These are phyloP conservation scores for Colletotrichum truncatum DNA, from an alignment of 2,329 filamentous ascomycete genomes.

Conservation along the genomic window DNA sequence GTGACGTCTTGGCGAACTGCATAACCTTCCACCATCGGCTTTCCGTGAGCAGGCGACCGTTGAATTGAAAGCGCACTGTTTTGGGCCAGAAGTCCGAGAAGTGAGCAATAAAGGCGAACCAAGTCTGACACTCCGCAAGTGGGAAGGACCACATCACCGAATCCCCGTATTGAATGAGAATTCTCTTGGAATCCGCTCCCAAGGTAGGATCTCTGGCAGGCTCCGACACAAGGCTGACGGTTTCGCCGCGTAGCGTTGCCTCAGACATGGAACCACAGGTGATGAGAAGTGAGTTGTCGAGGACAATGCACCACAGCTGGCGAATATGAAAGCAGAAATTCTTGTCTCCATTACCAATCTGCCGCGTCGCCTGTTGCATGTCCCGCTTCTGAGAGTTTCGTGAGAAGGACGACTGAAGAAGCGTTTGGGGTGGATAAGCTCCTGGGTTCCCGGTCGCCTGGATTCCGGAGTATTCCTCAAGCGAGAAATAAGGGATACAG, in stretches of 20 bases:
- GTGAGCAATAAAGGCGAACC: conserved; percentile 53
- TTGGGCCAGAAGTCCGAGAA: conserved; percentile 54
- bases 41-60: conserved; percentile 38
- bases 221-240: conserved; percentile 40
- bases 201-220: conserved; percentile 35
- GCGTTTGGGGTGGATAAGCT: conserved; percentile 51
- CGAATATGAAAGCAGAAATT: conserved; percentile 56
- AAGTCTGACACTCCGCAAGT: conserved; percentile 50
- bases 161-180: conserved; percentile 46
- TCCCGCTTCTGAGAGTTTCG: conserved; percentile 49
- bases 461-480: conserved; percentile 53
- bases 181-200: conserved; percentile 31
- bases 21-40: conserved; percentile 42
- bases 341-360: conserved; percentile 42
- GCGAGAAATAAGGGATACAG: conserved; percentile 57
- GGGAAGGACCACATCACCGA: conserved; percentile 49
- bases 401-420: conserved; percentile 54
- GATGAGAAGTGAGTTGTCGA: conserved; percentile 52
- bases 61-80: conserved; percentile 46
- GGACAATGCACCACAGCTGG: conserved; percentile 57
- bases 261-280: conserved; percentile 51
- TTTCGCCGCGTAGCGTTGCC: conserved; percentile 42
- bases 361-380: conserved; percentile 56
- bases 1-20: conserved; percentile 33
- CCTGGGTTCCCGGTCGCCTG: conserved; percentile 39